Base-by-base conservation (phyloP, 2,329 filamentous ascomycete genomes). In the Scedosporium apiospermum region DNA sequence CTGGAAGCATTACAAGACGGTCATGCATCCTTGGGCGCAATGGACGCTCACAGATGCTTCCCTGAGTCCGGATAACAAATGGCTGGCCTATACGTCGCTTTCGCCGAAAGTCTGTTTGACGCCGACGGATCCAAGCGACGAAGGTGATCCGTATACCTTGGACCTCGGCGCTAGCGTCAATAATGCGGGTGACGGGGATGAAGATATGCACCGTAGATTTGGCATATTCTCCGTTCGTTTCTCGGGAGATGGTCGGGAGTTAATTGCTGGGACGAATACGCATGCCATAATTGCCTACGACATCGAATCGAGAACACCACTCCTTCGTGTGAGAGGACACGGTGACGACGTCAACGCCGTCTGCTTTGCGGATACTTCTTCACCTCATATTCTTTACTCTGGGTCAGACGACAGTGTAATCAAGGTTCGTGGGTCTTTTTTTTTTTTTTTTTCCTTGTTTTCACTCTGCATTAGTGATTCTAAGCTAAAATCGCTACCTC, bases 31-130 rank as follows among this genome's bases (percentile, higher is more conserved):
- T 0, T 90, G 87, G 67, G 95, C 93, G 2, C 88, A 91, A 69
- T 99, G 95, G 95, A 98, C 93, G 1, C 88, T 99, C 66, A 98
- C 95, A 14, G 95, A 99, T 74, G 93, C 93, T 1, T 90, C 90
- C 0, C 75, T 98, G 53, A 96, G 90, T 65, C 92, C 93, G 0
- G 92, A 98, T 77, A 98, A 97, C 72, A 89, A 86, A 67, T 95
- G 90, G 76, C 80, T 99, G 2, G 95, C 93, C 7, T 98, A 96
- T 72, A 93, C 90, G 53, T 96, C 91, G 5, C 96, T 98, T 63
- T 83, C 89, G 65, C 90, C 86, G 68, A 82, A 88, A 23, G 92
- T 97, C 0, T 96, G 90, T 67, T 81, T 98, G 62, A 90, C 93
- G 1, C 85, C 90, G 0, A 98, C 95, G 1, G 91, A 96, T 68